Conservation (phyloP, 2,329 filamentous ascomycete genomes). For the Fusarium austroafricanum region DNA sequence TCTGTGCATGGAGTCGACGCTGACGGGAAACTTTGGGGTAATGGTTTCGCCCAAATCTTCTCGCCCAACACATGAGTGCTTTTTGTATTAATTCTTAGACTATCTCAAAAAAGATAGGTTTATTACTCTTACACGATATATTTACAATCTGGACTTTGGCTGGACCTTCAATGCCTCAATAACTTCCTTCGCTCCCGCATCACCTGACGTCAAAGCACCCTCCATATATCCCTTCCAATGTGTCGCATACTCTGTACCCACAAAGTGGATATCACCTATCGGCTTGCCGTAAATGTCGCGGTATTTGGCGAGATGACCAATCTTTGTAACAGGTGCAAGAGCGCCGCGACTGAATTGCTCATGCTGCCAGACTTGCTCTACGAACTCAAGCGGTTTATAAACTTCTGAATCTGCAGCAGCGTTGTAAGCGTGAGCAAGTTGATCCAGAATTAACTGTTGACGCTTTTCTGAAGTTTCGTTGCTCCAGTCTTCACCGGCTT, state of each 20-base stretch:
- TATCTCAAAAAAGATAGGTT: too few relatives aligned
- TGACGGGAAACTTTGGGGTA: too few relatives aligned
- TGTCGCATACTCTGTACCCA: constrained; percentile 60
- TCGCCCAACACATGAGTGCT: too few relatives aligned
- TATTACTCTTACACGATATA: too few relatives aligned
- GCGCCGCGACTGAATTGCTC: constrained; percentile 51
- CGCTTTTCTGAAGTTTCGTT: constrained; percentile 45
- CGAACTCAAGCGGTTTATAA: constrained; percentile 45
- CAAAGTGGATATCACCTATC: constrained; percentile 59
- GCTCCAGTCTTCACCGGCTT: constrained; percentile 53
- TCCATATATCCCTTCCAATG: constrained; percentile 67
- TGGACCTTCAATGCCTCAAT: constrained; percentile 30
- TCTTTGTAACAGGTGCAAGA: constrained; percentile 49
- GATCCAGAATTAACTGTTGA: constrained; percentile 48
- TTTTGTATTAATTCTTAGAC: too few relatives aligned
- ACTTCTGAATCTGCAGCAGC: constrained; percentile 28
- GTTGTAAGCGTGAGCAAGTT: constrained; percentile 49
- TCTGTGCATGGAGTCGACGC: too few relatives aligned
- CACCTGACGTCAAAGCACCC: constrained; percentile 59
- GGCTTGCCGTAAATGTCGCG: constrained; percentile 48
- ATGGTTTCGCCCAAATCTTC: too few relatives aligned
- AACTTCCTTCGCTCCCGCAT: constrained; percentile 58
- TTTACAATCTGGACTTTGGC: constrained; percentile 16
- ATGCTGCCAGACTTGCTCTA: constrained; percentile 51
- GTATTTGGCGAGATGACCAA: constrained; percentile 47